phyloP scores from a whole-genome alignment of 208 protist species.

The Entamoeba histolytica region DNA sequence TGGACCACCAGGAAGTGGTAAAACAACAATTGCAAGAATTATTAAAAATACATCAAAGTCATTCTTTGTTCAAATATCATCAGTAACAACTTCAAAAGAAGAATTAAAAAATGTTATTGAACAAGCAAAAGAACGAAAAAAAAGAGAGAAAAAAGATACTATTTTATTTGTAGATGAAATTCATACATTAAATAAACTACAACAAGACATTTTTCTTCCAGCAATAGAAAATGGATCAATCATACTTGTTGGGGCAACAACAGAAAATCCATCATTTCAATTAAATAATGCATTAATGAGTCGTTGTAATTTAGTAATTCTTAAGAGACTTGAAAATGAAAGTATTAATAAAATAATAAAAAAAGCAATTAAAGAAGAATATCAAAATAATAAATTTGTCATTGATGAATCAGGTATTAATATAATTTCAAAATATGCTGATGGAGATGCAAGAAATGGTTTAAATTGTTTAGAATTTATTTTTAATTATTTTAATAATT shows the following conservation, averaged over 20 bases:
- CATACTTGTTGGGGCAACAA: slow-evolving; percentile 42
- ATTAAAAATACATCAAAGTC: not conserved
- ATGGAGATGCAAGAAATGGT: not conserved
- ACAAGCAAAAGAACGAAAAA: not conserved
- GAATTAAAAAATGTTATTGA: slow-evolving; percentile 13
- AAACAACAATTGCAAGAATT: slow-evolving; percentile 36
- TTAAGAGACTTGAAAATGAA: not conserved
- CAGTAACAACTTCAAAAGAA: not conserved
- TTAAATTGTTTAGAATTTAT: not conserved
- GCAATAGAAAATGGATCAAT: slow-evolving; percentile 35
- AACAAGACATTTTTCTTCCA: slow-evolving; percentile 36
- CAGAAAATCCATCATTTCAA: slow-evolving; percentile 35
- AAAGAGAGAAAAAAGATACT: not conserved
- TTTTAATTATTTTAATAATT: not conserved
- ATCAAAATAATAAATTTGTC: not conserved
- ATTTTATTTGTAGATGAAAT: slow-evolving; percentile 46
- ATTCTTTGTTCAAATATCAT: slow-evolving; percentile 17
- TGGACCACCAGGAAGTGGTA: slow-evolving; percentile 38
- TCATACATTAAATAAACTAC: slow-evolving; percentile 28
- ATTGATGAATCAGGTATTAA: not conserved
- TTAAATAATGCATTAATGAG: not conserved
- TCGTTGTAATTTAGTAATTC: not conserved
- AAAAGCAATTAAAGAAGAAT: not conserved
- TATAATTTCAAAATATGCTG: not conserved
- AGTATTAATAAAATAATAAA: not conserved